Evolutionary conservation across 148 eudicot species (phyloP).

Genomic region (Silene conica): DNA sequence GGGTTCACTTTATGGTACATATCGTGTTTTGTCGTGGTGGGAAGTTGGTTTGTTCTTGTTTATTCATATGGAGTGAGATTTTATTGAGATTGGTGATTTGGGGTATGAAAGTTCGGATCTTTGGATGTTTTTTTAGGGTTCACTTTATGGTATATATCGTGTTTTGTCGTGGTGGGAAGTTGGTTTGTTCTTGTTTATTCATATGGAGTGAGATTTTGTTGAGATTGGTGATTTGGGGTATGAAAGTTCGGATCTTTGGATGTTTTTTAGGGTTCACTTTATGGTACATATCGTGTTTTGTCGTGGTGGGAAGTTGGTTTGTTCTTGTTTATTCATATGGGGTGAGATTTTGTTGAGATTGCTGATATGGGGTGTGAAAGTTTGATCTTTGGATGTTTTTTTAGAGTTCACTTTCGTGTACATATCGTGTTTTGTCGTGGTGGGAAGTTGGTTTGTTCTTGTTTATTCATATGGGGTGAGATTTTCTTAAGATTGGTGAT

Average conservation of each 20-base stretch:
- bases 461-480: not conserved
- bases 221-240: not conserved
- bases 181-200: not conserved
- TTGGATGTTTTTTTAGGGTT: not conserved
- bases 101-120: conserved; percentile 8
- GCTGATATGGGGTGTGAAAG: not conserved
- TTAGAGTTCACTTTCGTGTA: not conserved
- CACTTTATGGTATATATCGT: too few relatives aligned
- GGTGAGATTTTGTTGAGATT: not conserved
- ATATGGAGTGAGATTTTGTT: not conserved
- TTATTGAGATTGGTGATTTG: not conserved
- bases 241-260: conserved; percentile 10
- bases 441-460: not conserved
- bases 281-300: too few relatives aligned
- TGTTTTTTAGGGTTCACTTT: not conserved
- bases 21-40: not conserved
- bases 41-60: conserved; percentile 2
- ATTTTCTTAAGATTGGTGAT: not conserved
- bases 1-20: not conserved
- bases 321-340: not conserved
- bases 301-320: not conserved
- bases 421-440: too few relatives aligned
- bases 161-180: not conserved
- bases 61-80: not conserved
- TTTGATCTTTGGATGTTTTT: not conserved